Evolutionary conservation across 2,329 filamentous ascomycete species (phyloP).

Genomic region (Cladophialophora bantiana): DNA sequence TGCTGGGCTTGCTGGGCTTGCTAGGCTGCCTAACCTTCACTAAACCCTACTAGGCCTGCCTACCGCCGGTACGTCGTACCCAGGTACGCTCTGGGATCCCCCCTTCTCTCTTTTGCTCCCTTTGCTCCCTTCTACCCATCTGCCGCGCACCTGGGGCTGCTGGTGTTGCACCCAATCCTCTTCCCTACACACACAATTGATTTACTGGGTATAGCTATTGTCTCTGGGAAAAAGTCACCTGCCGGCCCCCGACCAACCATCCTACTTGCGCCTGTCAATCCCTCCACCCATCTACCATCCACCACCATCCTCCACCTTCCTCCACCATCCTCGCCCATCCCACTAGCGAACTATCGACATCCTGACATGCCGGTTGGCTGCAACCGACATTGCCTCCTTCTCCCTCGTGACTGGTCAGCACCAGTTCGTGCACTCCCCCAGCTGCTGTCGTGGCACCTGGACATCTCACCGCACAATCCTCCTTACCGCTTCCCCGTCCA

Average conservation of each 20-base stretch:
- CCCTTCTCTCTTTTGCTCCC: background rate
- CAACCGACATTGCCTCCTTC: slow-evolving; percentile 22
- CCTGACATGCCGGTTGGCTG: slow-evolving; percentile 23
- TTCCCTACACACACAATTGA: background rate
- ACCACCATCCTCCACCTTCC: slow-evolving; percentile 9
- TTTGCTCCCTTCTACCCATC: background rate
- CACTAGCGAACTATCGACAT: slow-evolving; percentile 20
- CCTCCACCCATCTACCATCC: no score
- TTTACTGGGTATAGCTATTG: background rate
- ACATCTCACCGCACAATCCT: slow-evolving; percentile 26
- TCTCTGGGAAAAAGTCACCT: slow-evolving; percentile 1
- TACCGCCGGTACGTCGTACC: background rate
- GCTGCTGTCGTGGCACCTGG: slow-evolving; percentile 6
- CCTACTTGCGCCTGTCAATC: background rate
- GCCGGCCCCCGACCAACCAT: slow-evolving; percentile 4
- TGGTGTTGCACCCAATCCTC: background rate
- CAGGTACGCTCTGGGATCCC: background rate
- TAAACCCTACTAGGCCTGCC: background rate
- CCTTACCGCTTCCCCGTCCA: background rate
- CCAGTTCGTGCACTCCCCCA: slow-evolving; percentile 12
- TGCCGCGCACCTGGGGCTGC: background rate
- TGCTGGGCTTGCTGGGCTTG: background rate
- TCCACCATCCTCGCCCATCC: slow-evolving; percentile 17
- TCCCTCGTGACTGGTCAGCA: slow-evolving; percentile 24
- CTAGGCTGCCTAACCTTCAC: background rate